Evolutionary conservation across 495 filamentous ascomycete genomes (phyloP), one percentile per base, ranked within the genome.

Genomic region (Lepidopterella palustris): DNA sequence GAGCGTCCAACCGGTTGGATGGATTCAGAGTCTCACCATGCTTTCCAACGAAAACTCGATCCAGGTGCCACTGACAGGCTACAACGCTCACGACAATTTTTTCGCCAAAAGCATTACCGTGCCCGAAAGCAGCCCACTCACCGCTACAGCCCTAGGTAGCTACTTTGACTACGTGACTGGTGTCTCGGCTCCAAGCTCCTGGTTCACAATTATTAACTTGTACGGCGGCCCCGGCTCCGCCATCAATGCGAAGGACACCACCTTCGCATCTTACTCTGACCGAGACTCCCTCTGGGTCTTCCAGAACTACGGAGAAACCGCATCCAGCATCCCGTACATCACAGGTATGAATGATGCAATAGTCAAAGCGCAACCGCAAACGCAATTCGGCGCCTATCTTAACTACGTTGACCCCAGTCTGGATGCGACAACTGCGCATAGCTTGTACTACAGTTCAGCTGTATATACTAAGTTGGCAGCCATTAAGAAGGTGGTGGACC

Each of bases 351-450:
- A 59, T 27, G 52, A 59, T 18, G 55, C 73, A 2, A 64, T 74
- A 21, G 48, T 47, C 2, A 60, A 52, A 2, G 62, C 70, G 15
- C 70, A 68, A 26, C 67, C 75, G 0, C 49, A 64, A 2, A 69
- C 59, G 6, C 54, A 55, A 26, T 68, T 72, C 49, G 71, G 72
- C 5, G 71, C 81, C 0, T 92, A 91, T 71, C 77, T 86, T 0
- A 88, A 87, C 20, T 90, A 90, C 65, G 80, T 89, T 4, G 88
- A 92, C 69, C 82, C 84, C 1, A 72, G 68, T 4, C 61, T 88
- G 57, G 66, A 64, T 24, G 59, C 80, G 32, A 63, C 66, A 26
- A 66, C 76, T 24, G 77, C 80, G 0, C 79, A 80, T 54, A 57
- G 68, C 54, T 65, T 79, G 62, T 86, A 86, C 65, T 91, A 84